A percentile compares a stretch with the other conserved stretches of the same genome.
These are phyloP conservation scores for Populus tomentosa DNA, from an alignment of 441 rosid species.

Conservation along the genomic window DNA sequence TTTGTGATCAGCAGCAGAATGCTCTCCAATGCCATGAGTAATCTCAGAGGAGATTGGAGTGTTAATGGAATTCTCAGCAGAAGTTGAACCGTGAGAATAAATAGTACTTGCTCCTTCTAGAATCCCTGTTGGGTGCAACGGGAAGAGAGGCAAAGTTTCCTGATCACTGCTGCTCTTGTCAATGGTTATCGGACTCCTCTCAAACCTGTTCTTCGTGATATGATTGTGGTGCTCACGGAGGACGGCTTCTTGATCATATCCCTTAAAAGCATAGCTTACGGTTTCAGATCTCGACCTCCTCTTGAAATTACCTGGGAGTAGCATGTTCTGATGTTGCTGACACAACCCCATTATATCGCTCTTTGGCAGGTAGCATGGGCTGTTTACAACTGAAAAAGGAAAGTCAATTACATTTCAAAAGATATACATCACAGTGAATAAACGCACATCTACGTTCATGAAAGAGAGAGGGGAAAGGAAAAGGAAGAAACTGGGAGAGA, in stretches of 20 bases:
- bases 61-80: constrained; percentile 14
- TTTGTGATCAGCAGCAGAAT: constrained; percentile 27
- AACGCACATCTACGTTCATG: too few relatives aligned
- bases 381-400: constrained; percentile 31
- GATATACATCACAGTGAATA: neutral
- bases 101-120: constrained; percentile 11
- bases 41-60: constrained; percentile 20
- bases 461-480: too few relatives aligned
- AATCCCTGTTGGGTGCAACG: constrained; percentile 61
- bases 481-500: too few relatives aligned
- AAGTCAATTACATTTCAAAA: constrained; percentile 18
- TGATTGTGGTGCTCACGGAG: neutral
- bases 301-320: constrained; percentile 28
- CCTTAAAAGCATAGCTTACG: neutral
- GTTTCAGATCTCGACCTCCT: constrained; percentile 23
- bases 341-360: constrained; percentile 34
- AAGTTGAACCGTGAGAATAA: constrained; percentile 15
- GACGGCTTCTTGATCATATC: too few relatives aligned
- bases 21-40: constrained; percentile 16
- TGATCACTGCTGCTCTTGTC: constrained; percentile 12
- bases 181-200: neutral
- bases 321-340: constrained; percentile 30
- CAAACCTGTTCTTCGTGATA: neutral
- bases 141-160: constrained; percentile 62
- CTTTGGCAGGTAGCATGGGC: constrained; percentile 35